Evolutionary conservation across 2,329 filamentous ascomycete genomes (phyloP).

Genomic region (Pestalotiopsis sp.): DNA sequence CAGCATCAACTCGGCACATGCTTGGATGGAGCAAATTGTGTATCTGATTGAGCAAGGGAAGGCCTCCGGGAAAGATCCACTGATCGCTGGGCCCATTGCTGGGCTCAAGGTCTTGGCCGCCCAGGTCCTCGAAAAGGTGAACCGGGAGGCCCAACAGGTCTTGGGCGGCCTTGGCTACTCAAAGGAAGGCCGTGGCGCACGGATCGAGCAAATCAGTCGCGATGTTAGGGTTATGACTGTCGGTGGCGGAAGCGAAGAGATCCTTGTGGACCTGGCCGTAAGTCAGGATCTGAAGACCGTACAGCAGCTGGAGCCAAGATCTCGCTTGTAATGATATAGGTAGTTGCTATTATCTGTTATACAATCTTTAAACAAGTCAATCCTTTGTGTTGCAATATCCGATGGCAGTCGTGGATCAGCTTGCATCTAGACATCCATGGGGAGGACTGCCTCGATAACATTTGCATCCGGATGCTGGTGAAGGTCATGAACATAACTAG

Average conservation of each 20-base stretch:
- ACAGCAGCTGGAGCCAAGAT: not conserved
- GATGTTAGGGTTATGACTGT: conserved; percentile 22
- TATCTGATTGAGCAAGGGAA: conserved; percentile 41
- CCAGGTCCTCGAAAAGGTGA: conserved; percentile 19
- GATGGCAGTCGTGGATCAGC: not conserved
- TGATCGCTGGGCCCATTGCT: conserved; percentile 24
- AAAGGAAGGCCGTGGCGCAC: conserved; percentile 20
- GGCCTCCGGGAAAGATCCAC: conserved; percentile 15
- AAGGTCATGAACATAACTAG: not conserved
- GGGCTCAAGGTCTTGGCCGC: conserved; percentile 22
- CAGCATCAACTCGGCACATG: conserved; percentile 19
- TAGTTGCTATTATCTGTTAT: not conserved
- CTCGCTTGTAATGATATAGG: not conserved
- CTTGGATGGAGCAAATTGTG: conserved; percentile 38
- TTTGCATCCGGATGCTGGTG: not conserved
- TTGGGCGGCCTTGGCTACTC: conserved; percentile 21
- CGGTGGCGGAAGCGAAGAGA: conserved; percentile 21
- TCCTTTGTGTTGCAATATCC: not conserved
- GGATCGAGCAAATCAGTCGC: conserved; percentile 21
- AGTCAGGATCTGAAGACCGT: conserved; percentile 4
- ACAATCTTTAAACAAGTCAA: not conserved
- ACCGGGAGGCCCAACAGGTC: conserved; percentile 20
- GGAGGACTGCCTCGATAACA: not conserved
- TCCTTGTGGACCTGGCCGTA: conserved; percentile 21
- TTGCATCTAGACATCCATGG: not conserved